Evolutionary conservation across 345 rosid genomes (phyloP).

Genomic region (Corymbia maculata): DNA sequence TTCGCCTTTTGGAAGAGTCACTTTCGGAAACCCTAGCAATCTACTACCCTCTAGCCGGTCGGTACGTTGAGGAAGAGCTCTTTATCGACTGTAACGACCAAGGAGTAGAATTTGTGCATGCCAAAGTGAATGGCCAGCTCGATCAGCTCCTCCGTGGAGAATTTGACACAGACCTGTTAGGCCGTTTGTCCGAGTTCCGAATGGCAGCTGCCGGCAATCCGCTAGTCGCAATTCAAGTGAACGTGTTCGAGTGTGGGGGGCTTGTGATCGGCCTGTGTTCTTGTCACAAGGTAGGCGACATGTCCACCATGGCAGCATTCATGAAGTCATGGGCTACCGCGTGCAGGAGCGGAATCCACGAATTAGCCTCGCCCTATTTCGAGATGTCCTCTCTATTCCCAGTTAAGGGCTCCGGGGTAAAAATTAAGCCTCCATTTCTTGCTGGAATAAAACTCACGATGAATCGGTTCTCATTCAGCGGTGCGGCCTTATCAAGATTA

Average conservation of each 20-base stretch:
- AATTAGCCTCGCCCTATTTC: background rate
- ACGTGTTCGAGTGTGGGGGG: background rate
- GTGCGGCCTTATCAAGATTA: background rate
- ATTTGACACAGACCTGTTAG: background rate
- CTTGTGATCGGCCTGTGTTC: background rate
- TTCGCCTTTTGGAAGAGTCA: background rate
- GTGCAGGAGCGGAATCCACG: background rate
- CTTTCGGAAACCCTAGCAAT: background rate
- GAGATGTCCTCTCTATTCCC: background rate
- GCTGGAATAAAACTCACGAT: background rate
- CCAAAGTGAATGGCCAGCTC: background rate
- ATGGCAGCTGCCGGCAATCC: background rate
- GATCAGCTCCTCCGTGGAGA: background rate
- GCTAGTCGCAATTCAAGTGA: background rate
- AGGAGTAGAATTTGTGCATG: background rate
- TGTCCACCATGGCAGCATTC: background rate
- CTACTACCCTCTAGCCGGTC: background rate
- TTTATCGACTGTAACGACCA: background rate
- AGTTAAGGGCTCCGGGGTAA: background rate
- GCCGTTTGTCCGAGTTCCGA: background rate
- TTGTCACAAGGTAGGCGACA: background rate
- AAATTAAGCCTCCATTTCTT: background rate
- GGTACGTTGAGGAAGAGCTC: background rate
- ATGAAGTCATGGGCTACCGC: background rate
- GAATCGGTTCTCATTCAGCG: background rate